Evolutionary conservation across 2,329 filamentous ascomycete species (phyloP), one percentile per base, ranked within the genome.

Genomic region (Cryphonectria naterciae): DNA sequence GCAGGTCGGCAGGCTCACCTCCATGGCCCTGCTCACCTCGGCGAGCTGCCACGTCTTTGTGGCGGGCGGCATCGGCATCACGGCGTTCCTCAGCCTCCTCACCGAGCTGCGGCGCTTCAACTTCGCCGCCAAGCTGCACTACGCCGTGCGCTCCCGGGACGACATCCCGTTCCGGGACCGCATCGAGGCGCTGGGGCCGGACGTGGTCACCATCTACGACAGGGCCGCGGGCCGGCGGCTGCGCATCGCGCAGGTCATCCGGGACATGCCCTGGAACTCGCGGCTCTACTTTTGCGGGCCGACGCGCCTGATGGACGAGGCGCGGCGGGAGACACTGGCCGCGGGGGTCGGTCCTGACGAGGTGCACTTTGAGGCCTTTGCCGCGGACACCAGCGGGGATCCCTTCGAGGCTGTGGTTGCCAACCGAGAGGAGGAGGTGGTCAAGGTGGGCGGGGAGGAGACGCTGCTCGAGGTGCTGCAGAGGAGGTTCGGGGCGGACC

Each of bases 21-120:
- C 83, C 58, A 83, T 89, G 35, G 83, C 83, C 1, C 78, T 84
- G 1, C 81, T 80, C 0, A 76, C 71, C 2, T 79, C 83, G 0
- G 87, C 87, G 10, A 88, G 86, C 73, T 83, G 86, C 65, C 89
- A 91, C 73, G 81, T 92, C 54, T 88, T 91, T 75, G 85, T 92
- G 41, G 88, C 85, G 0, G 90, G 87, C 13, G 90, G 90, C 0
- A 88, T 92, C 41, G 90, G 90, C 0, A 86, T 92, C 72, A 92
- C 90, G 1, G 90, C 90, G 0, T 92, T 92, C 73, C 75, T 92
- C 11, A 75, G 81, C 0, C 80, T 88, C 35, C 76, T 88, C 3
- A 79, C 85, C 65, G 67, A 41, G 1, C 83, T 83, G 71, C 76
- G 79, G 22, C 43, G 74, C 5, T 85, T 86, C 71, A 82, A 88